Evolutionary conservation across 495 filamentous ascomycete genomes (phyloP).

Genomic region (Talaromyces liani): DNA sequence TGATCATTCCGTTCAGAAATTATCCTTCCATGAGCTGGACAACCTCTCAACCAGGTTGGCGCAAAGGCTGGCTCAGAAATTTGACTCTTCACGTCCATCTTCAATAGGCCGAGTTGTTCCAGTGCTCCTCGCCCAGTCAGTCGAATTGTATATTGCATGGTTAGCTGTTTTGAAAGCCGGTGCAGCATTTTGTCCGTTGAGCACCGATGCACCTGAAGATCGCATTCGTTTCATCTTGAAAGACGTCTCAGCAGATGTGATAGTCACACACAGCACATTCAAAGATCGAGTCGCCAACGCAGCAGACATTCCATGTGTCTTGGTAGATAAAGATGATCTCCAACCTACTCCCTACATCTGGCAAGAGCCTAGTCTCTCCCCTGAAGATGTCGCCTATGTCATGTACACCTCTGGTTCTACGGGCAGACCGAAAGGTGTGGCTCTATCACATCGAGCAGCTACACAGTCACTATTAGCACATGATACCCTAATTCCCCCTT

Average conservation of each 20-base stretch:
- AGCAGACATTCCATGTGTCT: slow-evolving; percentile 17
- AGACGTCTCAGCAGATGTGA: slow-evolving; percentile 54
- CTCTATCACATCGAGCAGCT: slow-evolving; percentile 65
- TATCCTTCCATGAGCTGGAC: slow-evolving; percentile 58
- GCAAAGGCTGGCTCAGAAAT: slow-evolving; percentile 27
- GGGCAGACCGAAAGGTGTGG: slow-evolving; percentile 81
- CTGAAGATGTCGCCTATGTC: slow-evolving; percentile 63
- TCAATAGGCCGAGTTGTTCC: slow-evolving; percentile 47
- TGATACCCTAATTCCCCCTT: slow-evolving; percentile 61
- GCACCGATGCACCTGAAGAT: slow-evolving; percentile 62
- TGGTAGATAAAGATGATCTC: slow-evolving; percentile 20
- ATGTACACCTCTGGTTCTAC: slow-evolving; percentile 91
- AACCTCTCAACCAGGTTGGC: slow-evolving; percentile 46
- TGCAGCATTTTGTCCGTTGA: slow-evolving; percentile 72
- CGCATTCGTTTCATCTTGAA: slow-evolving; percentile 64
- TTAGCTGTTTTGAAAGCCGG: slow-evolving; percentile 71
- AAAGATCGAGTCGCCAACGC: slow-evolving; percentile 13
- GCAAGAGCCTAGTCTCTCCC: slow-evolving; percentile 6
- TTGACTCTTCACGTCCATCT: slow-evolving; percentile 10
- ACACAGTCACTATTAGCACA: slow-evolving; percentile 74
- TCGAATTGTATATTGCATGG: slow-evolving; percentile 62
- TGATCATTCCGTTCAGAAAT: slow-evolving; percentile 29
- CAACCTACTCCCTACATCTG: slow-evolving; percentile 3
- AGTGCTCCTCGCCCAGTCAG: slow-evolving; percentile 61
- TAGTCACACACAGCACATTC: slow-evolving; percentile 38